phyloP scores from a whole-genome alignment of 2,329 filamentous ascomycete genomes.

The Aspergillus sojae region DNA sequence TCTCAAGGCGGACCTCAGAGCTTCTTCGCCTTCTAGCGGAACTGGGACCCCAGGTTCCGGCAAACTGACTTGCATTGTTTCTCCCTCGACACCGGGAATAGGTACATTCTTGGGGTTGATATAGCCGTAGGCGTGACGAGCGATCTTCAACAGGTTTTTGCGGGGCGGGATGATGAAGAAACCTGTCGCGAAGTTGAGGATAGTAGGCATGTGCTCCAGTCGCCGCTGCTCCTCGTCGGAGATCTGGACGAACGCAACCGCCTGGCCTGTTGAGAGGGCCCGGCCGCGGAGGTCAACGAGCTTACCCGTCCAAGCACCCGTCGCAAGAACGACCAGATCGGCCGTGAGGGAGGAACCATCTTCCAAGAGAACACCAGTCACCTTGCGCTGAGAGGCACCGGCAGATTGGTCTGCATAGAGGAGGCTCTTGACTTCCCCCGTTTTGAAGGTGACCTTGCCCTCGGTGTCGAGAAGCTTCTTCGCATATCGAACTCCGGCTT shows the following conservation, averaged over 20 bases:
- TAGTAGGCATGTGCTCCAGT: constrained; percentile 68
- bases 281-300: constrained; percentile 78
- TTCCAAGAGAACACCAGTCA: constrained; percentile 54
- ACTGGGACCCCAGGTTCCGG: constrained; percentile 41
- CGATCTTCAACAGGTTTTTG: constrained; percentile 65
- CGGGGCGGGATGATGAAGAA: constrained; percentile 60
- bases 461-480: constrained; percentile 40
- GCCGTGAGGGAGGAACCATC: constrained; percentile 58
- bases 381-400: constrained; percentile 17
- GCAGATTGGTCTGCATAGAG: constrained; percentile 23
- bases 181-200: constrained; percentile 52
- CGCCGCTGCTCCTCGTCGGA: constrained; percentile 68
- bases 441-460: constrained; percentile 39
- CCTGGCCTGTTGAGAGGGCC: constrained; percentile 79
- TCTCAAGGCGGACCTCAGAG: constrained; percentile 63
- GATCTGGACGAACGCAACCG: constrained; percentile 75
- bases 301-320: constrained; percentile 82
- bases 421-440: constrained; percentile 40
- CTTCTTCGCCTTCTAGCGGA: constrained; percentile 61
- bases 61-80: constrained; percentile 41
- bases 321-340: constrained; percentile 76
- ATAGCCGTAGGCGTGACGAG: constrained; percentile 71
- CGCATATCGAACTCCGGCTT: constrained; percentile 42
- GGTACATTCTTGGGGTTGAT: constrained; percentile 44
- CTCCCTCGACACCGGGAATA: constrained; percentile 23